Evolutionary conservation across 352 stramenopile species (phyloP).

Genomic region (Pythium phragmitis): DNA sequence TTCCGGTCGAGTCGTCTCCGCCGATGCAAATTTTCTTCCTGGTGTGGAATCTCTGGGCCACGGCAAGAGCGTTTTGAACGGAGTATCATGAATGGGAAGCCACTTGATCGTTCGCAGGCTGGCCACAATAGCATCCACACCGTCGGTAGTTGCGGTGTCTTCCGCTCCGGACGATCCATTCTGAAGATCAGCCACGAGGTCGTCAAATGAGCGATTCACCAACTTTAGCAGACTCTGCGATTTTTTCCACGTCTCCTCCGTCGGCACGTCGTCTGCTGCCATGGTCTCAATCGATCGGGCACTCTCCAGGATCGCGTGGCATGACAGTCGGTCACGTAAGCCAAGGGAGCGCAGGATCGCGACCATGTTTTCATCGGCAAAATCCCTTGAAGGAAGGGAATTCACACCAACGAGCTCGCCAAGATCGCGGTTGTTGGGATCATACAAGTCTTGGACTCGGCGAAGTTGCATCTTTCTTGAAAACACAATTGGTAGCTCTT

Average conservation of each 20-base stretch:
- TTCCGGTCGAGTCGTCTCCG: slow-evolving; percentile 40
- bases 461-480: slow-evolving; percentile 56
- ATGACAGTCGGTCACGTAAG: slow-evolving; percentile 59
- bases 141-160: no score
- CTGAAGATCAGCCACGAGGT: slow-evolving; percentile 34
- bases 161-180: slow-evolving; percentile 8
- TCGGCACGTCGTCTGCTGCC: slow-evolving; percentile 16
- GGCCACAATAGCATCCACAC: no score
- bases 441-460: slow-evolving; percentile 54
- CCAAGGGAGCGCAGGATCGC: slow-evolving; percentile 55
- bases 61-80: slow-evolving; percentile 40
- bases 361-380: slow-evolving; percentile 48
- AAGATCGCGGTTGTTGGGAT: slow-evolving; percentile 66
- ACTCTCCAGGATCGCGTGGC: slow-evolving; percentile 70
- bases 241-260: slow-evolving; percentile 37
- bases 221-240: slow-evolving; percentile 58
- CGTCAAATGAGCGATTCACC: slow-evolving; percentile 78
- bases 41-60: slow-evolving; percentile 34
- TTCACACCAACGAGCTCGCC: slow-evolving; percentile 63
- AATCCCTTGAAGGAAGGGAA: slow-evolving; percentile 51
- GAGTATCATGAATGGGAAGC: slow-evolving; percentile 20
- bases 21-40: slow-evolving; percentile 35
- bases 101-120: slow-evolving; percentile 16
- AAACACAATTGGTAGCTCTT: slow-evolving; percentile 44
- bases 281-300: slow-evolving; percentile 59